These are phyloP conservation scores for Fusarium compactum DNA, from an alignment of 2,329 filamentous ascomycete species.

Conservation along the genomic window DNA sequence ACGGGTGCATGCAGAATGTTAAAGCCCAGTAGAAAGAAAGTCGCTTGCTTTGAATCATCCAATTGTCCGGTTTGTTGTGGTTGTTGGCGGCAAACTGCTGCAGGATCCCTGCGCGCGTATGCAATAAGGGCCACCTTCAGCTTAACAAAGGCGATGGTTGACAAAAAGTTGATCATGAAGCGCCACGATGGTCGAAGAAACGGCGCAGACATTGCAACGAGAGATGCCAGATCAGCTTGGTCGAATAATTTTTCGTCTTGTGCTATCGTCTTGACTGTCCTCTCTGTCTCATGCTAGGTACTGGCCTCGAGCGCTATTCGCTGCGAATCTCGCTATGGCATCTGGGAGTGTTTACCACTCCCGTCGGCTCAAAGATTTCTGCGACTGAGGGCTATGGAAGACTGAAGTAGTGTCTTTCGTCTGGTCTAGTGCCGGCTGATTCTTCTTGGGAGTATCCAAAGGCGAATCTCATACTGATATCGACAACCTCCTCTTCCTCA, in stretches of 20 bases:
- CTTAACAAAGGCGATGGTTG: conserved; percentile 27
- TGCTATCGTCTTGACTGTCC: conserved; percentile 76
- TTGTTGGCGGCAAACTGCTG: conserved; percentile 19
- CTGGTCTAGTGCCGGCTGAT: conserved; percentile 50
- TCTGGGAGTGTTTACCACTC: conserved; percentile 55
- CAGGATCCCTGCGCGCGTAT: conserved; percentile 26
- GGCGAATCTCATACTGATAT: conserved; percentile 44
- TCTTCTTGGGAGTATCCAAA: conserved; percentile 49
- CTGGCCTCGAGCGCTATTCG: conserved; percentile 72
- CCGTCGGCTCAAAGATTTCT: conserved; percentile 58
- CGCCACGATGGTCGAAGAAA: conserved; percentile 45
- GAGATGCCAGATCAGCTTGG: conserved; percentile 59
- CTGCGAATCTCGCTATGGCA: conserved; percentile 68
- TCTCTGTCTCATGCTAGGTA: conserved; percentile 70
- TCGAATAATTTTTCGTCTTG: conserved; percentile 64
- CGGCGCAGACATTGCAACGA: conserved; percentile 57
- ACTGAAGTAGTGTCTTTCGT: conserved; percentile 50
- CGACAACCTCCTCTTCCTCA: conserved; percentile 46
- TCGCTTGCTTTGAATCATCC: conserved; percentile 11
- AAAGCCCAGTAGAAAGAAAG: conserved; percentile 1
- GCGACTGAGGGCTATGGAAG: conserved; percentile 62
- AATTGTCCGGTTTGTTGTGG: conserved; percentile 17
- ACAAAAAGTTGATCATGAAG: conserved; percentile 42
- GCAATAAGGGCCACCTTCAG: conserved; percentile 21
- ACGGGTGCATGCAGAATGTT: conserved; percentile 23